A percentile compares a stretch with the other conserved stretches of the same genome.
phyloP scores from a whole-genome alignment of 495 filamentous ascomycete species.

The Bacidia gigantensis region DNA sequence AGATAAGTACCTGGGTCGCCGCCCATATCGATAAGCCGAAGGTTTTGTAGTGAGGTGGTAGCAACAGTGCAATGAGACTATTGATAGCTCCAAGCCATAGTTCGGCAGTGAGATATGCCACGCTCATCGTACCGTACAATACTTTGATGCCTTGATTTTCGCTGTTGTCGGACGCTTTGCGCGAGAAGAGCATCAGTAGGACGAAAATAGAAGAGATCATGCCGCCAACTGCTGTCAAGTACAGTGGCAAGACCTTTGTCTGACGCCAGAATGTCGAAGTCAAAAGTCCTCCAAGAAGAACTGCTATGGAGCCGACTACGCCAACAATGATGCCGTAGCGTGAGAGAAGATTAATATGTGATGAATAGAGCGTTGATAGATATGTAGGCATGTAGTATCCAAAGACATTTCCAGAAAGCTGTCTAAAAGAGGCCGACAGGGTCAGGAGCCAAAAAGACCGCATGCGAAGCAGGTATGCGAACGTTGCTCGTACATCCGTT shows the following conservation, averaged over 20 bases:
- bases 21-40: constrained; percentile 22
- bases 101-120: constrained; percentile 23
- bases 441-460: constrained; percentile 23
- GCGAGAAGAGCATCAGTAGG: constrained; percentile 22
- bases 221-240: constrained; percentile 22
- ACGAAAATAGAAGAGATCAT: constrained; percentile 24
- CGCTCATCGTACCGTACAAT: constrained; percentile 21
- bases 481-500: constrained; percentile 10
- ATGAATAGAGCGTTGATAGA: constrained; percentile 17
- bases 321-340: constrained; percentile 25
- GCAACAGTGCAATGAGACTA: constrained; percentile 17
- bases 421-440: constrained; percentile 17
- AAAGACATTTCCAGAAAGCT: constrained; percentile 22
- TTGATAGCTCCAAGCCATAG: constrained; percentile 23
- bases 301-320: constrained; percentile 21
- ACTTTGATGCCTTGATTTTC: constrained; percentile 15
- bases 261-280: constrained; percentile 16
- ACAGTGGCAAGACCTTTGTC: constrained; percentile 19
- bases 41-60: constrained; percentile 24
- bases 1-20: constrained; percentile 20
- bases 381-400: constrained; percentile 26
- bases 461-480: constrained; percentile 19
- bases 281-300: constrained; percentile 20
- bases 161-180: constrained; percentile 8
- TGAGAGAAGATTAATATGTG: constrained; percentile 12